These are phyloP conservation scores for Suhomyces ambrosiae DNA, from an alignment of 1,139 yeast genomes.

Conservation along the genomic window DNA sequence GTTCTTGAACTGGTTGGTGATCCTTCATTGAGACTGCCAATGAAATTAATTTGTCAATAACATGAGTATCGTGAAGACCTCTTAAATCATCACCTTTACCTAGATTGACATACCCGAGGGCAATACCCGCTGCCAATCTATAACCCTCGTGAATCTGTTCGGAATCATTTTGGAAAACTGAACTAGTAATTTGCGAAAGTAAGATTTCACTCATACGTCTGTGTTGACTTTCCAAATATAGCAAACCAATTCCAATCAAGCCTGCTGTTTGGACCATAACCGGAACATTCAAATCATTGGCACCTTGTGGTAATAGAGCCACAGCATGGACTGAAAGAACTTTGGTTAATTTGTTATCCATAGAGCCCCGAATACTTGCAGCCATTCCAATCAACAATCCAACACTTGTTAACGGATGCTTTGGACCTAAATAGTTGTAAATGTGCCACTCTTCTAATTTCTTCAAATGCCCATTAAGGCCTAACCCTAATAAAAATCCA, in stretches of 20 bases:
- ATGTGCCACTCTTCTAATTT: conserved; percentile 95
- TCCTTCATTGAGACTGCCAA: conserved; percentile 68
- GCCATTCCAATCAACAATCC: conserved; percentile 92
- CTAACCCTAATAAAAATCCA: conserved; percentile 90
- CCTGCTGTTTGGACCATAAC: conserved; percentile 90
- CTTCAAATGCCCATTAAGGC: conserved; percentile 85
- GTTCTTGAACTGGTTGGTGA: conserved; percentile 62
- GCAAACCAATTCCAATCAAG: conserved; percentile 81
- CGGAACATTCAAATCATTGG: conserved; percentile 85
- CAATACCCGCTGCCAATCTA: conserved; percentile 83
- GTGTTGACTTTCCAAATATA: conserved; percentile 78
- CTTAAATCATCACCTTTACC: conserved; percentile 71
- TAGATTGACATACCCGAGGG: conserved; percentile 83
- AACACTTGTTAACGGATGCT: conserved; percentile 80
- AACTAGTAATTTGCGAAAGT: conserved; percentile 63
- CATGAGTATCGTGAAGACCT: conserved; percentile 67
- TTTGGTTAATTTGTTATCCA: conserved; percentile 86
- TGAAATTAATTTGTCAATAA: conserved; percentile 65
- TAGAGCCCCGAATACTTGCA: conserved; percentile 80
- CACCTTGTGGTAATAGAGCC: conserved; percentile 87
- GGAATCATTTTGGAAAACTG: conserved; percentile 58
- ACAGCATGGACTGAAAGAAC: conserved; percentile 92
- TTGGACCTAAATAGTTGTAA: conserved; percentile 89
- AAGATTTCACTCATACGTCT: conserved; percentile 85
- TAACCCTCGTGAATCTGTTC: conserved; percentile 76